These are phyloP conservation scores for Asterella californica DNA, from an alignment of 225 moss, liverwort and hornwort genomes.

Conservation along the genomic window DNA sequence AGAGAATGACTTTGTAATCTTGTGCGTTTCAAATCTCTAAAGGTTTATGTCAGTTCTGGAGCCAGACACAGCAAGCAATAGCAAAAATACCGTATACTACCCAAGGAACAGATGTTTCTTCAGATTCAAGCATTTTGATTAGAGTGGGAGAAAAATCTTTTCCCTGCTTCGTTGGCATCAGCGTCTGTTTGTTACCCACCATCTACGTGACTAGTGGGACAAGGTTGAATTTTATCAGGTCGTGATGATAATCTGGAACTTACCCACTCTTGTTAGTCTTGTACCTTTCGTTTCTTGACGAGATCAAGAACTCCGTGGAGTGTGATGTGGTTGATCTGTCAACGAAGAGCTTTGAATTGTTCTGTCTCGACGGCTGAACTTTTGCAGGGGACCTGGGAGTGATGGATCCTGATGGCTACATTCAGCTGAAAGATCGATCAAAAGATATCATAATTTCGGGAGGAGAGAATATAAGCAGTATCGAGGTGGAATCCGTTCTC, in stretches of 20 bases:
- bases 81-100: too few species aligned
- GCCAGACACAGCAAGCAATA: background rate
- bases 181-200: too few species aligned
- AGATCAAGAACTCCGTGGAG: background rate
- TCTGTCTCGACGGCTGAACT: background rate
- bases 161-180: too few species aligned
- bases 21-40: background rate
- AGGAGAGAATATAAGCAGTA: conserved; percentile 85
- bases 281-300: background rate
- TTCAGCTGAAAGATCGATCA: conserved; percentile 69
- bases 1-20: background rate
- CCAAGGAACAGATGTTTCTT: too few species aligned
- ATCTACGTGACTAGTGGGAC: background rate
- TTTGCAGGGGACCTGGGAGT: conserved; percentile 65
- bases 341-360: background rate
- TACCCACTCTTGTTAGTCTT: background rate
- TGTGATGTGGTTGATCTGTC: background rate
- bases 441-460: conserved; percentile 85
- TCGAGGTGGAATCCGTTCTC: conserved; percentile 66
- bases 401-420: conserved; percentile 71
- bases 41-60: background rate
- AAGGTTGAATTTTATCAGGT: background rate
- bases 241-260: background rate
- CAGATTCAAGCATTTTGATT: too few species aligned
- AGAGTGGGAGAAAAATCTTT: too few species aligned